A percentile compares a stretch with the other conserved stretches of the same genome.
Evolutionary conservation across 2,329 filamentous ascomycete genomes (phyloP).

Genomic region (Aaosphaeria arxii): DNA sequence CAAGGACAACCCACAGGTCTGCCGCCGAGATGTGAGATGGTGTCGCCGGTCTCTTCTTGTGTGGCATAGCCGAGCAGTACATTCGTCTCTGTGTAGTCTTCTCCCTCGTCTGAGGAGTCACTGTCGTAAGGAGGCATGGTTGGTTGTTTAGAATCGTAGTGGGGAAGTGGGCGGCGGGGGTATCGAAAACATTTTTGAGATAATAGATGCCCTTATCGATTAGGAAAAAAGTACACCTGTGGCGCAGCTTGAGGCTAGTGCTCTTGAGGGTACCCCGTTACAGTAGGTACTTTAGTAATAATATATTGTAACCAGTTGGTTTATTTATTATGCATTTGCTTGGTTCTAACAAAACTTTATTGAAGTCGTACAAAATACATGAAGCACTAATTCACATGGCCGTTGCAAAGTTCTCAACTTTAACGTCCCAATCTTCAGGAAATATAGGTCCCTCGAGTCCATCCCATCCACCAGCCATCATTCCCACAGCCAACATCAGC

Average conservation of each 20-base stretch:
- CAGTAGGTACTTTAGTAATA: too few relatives aligned
- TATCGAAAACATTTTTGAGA: too few relatives aligned
- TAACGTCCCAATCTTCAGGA: conserved; percentile 48
- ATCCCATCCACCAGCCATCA: conserved; percentile 59
- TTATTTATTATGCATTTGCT: too few relatives aligned
- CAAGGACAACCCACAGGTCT: conserved; percentile 64
- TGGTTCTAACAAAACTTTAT: too few relatives aligned
- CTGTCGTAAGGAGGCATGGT: conserved; percentile 78
- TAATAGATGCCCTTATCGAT: too few relatives aligned
- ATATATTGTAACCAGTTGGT: too few relatives aligned
- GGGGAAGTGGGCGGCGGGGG: too few relatives aligned
- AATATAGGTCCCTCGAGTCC: conserved; percentile 47
- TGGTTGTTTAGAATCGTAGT: background rate
- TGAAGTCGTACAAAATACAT: too few relatives aligned
- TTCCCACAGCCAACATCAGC: conserved; percentile 52
- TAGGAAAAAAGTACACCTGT: too few relatives aligned
- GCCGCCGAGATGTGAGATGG: conserved; percentile 84
- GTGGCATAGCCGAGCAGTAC: conserved; percentile 89
- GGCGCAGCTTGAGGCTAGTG: too few relatives aligned
- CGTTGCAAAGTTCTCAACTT: conserved; percentile 47
- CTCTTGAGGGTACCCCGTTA: too few relatives aligned
- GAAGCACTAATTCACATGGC: conserved; percentile 14
- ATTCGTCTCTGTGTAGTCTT: conserved; percentile 74
- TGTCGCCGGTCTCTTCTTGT: conserved; percentile 74
- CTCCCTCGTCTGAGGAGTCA: conserved; percentile 70